Base-by-base conservation (phyloP, 768 basidiomycete species). In the Xerocomellus dryophilus region DNA sequence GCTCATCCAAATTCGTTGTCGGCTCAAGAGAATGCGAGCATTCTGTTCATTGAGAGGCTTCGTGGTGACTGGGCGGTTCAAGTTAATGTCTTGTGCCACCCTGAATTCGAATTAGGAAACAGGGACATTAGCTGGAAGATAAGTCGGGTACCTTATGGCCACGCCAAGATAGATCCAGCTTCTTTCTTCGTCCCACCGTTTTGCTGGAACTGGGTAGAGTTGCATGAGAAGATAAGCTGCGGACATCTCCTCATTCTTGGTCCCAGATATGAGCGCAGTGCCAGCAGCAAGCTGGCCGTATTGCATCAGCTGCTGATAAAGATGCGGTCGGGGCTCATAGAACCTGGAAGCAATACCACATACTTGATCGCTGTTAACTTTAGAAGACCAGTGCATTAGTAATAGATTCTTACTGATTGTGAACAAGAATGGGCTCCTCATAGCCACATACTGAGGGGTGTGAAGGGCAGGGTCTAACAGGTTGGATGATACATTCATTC, bases 111-210 rank as follows among this genome's bases (percentile, higher is more conserved):
- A 46, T 60, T 35, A 61, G 50, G 45, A 58, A 35, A 43, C 25
- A 42, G 44, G 36, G 2, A 18, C 34, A 29, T 36, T 17, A 9
- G 14, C 23, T 18, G 14, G 12, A 41, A 27, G 21, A n/a, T 34
- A 43, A 29, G 21, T 25, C 29, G 56, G 73, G 29, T 61, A 88
- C 90, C 92, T 79, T 56, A 95, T 93, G 8, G 91, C 93, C 27
- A 94, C 76, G 7, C 93, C 93, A 20, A 95, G 84, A 68, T 90
- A 93, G 44, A 95, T 70, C 90, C 91, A 97, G 47, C 86, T 86
- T 25, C 92, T 79, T 64, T 96, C 92, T 59, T 96, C 91, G 64
- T 94, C 92, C 86, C 91, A 94, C 29, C 84, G 81, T 46, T 82
- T 80, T 0, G 84, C 78, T 1, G 90, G 90, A 0, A 89, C 77